These are phyloP conservation scores for Colletotrichum sp. DNA, from an alignment of 2,329 filamentous ascomycete genomes.

Conservation along the genomic window DNA sequence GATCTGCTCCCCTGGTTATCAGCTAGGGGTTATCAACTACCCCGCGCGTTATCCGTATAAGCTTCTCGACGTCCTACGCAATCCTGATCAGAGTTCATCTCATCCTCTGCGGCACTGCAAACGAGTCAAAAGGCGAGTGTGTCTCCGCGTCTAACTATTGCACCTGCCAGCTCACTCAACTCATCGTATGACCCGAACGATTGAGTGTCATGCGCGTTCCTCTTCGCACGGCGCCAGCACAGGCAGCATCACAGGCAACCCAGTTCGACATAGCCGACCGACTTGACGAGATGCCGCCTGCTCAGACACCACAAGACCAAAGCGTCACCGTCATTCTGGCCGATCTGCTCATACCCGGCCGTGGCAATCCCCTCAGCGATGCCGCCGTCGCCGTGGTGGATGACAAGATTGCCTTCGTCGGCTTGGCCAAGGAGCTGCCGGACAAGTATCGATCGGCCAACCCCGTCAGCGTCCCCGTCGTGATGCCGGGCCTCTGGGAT, in stretches of 20 bases:
- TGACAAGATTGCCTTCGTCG: constrained; percentile 44
- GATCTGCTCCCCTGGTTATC: background rate
- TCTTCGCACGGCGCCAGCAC: background rate
- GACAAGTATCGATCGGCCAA: constrained; percentile 31
- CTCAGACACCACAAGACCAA: background rate
- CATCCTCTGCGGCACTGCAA: background rate
- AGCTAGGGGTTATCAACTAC: background rate
- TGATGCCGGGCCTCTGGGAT: constrained; percentile 60
- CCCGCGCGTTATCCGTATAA: background rate
- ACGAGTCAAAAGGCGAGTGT: background rate
- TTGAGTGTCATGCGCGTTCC: background rate
- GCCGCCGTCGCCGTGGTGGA: constrained; percentile 42
- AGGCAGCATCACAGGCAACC: background rate
- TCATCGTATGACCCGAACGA: background rate
- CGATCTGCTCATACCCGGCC: constrained; percentile 51
- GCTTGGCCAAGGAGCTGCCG: constrained; percentile 32
- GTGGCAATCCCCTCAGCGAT: constrained; percentile 43
- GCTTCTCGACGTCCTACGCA: background rate
- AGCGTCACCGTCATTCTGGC: constrained; percentile 26
- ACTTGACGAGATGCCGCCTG: background rate
- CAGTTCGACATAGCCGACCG: background rate
- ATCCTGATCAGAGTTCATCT: background rate
- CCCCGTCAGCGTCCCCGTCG: constrained; percentile 40
- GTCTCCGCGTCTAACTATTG: background rate
- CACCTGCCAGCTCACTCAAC: background rate